Conservation (phyloP, 129 eudicot genomes). For the Flaveria bidentis region DNA sequence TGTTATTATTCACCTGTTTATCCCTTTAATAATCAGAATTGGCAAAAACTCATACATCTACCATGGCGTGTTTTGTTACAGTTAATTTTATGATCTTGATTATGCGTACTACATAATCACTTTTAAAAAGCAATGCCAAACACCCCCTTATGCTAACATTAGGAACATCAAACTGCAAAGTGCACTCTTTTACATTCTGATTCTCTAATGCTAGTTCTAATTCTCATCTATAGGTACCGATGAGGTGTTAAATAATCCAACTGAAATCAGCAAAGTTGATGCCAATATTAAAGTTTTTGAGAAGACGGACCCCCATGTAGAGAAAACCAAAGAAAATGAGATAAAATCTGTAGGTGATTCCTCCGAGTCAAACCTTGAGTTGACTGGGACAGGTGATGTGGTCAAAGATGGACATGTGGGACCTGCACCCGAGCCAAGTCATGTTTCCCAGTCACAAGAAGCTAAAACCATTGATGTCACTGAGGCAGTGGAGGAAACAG, state of each 20-base stretch:
- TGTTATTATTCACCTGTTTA: too few species aligned
- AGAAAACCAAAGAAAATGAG: conserved; percentile 25
- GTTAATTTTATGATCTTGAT: not conserved
- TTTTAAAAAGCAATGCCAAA: conserved; percentile 3
- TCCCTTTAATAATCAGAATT: not conserved
- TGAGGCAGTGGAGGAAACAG: conserved; percentile 21
- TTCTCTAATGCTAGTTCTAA: conserved; percentile 18
- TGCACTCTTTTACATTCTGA: not conserved
- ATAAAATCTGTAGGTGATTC: conserved; percentile 16
- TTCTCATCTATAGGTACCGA: conserved; percentile 28
- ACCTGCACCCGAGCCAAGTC: conserved; percentile 6
- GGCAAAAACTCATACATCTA: not conserved
- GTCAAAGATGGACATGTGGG: conserved; percentile 30
- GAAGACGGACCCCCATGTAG: conserved; percentile 17
- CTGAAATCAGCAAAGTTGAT: not conserved
- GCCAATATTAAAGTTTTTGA: conserved; percentile 5
- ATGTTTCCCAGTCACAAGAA: conserved; percentile 24
- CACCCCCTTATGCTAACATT: not conserved
- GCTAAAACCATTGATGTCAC: conserved; percentile 19
- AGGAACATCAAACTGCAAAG: not conserved
- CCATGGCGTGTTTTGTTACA: not conserved
- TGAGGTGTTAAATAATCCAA: conserved; percentile 31
- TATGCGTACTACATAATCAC: not conserved
- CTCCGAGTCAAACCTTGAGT: conserved; percentile 29
- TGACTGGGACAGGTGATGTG: conserved; percentile 7